Conservation (phyloP, 148 eudicot species). For the Nyssa sinensis region DNA sequence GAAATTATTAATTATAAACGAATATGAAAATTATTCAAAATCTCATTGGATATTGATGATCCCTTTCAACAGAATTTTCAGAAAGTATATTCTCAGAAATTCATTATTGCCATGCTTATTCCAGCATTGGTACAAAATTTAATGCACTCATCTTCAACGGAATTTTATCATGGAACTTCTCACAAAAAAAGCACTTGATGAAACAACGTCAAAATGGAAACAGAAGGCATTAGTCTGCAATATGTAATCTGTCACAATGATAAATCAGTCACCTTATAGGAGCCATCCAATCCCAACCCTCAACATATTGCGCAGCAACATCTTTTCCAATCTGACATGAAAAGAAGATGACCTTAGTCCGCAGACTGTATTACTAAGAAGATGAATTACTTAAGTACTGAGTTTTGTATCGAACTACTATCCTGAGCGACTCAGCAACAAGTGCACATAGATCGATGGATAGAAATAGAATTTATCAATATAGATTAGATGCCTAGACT, state of each 20-base stretch:
- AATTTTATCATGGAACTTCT: too few relatives aligned
- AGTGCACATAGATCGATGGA: not conserved
- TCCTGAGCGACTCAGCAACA: not conserved
- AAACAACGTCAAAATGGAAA: not conserved
- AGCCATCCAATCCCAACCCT: slow-evolving; percentile 99
- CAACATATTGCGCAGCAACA: slow-evolving; percentile 91
- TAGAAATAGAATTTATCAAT: not conserved
- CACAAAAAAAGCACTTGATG: not conserved
- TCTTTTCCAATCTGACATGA: slow-evolving; percentile 85
- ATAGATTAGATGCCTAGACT: not conserved
- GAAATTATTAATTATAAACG: not conserved
- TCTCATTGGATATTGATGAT: too few relatives aligned
- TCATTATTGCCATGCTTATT: not conserved
- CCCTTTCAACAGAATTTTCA: not conserved
- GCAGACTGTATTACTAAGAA: not conserved
- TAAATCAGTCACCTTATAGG: slow-evolving; percentile 76
- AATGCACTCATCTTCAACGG: not conserved
- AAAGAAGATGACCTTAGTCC: not conserved
- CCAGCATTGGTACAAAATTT: not conserved
- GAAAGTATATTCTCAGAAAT: not conserved
- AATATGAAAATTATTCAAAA: not conserved
- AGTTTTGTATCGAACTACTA: not conserved
- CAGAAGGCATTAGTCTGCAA: not conserved
- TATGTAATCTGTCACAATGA: not conserved
- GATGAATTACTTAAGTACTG: not conserved